phyloP scores from a whole-genome alignment of 257 asterid genomes.

The Jaltomata sinuosa region DNA sequence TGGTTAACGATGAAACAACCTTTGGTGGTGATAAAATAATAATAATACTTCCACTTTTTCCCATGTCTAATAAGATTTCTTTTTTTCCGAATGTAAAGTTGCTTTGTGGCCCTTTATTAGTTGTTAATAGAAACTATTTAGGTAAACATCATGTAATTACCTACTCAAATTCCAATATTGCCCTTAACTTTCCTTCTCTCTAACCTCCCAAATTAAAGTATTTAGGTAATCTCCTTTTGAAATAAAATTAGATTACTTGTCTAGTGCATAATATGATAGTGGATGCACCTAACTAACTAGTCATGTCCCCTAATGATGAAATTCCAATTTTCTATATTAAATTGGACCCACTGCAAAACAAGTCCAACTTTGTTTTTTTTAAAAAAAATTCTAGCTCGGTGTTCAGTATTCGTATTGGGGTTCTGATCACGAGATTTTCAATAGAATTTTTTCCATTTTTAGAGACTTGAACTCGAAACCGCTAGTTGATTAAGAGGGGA shows the following conservation, averaged over 20 bases:
- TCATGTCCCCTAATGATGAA: background rate
- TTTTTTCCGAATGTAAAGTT: background rate
- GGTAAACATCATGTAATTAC: background rate
- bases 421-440: no score
- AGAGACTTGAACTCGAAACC: no score
- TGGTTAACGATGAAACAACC: no score
- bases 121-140: background rate
- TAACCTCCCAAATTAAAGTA: background rate
- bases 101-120: background rate
- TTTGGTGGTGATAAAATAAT: background rate
- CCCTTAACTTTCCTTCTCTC: background rate
- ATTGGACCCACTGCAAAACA: background rate
- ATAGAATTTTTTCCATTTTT: no score
- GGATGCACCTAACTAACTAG: background rate
- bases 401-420: no score
- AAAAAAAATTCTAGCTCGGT: no score
- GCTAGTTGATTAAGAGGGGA: no score
- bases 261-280: background rate
- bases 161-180: background rate
- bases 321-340: background rate
- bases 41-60: background rate
- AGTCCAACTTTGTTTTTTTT: background rate
- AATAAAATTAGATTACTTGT: background rate
- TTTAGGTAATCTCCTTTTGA: background rate
- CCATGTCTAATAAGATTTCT: background rate